These are phyloP conservation scores for Ganoderma boninense DNA, from an alignment of 1,284 basidiomycete genomes.

Conservation along the genomic window DNA sequence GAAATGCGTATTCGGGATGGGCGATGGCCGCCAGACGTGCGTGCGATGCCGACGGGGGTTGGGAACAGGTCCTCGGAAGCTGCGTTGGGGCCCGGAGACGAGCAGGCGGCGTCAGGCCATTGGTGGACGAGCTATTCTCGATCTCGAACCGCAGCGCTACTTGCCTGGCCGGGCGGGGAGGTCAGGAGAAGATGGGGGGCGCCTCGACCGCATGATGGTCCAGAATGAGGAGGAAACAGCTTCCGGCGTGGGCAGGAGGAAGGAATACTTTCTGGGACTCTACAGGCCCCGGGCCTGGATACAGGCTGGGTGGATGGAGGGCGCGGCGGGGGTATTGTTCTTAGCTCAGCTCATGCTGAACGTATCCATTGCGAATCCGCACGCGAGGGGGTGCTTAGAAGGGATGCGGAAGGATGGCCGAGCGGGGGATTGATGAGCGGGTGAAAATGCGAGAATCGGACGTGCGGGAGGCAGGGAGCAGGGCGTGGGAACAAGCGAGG, in stretches of 20 bases:
- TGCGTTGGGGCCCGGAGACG: constrained; percentile 8
- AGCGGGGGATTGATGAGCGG: constrained; percentile 11
- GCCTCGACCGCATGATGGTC: constrained; percentile 10
- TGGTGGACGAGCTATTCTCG: neutral
- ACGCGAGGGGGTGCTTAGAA: neutral
- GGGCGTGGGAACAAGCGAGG: constrained; percentile 7
- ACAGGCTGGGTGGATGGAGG: neutral
- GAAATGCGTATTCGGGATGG: constrained; percentile 4
- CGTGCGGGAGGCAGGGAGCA: constrained; percentile 5
- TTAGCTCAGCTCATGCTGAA: neutral
- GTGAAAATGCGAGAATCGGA: constrained; percentile 1
- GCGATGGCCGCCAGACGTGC: neutral
- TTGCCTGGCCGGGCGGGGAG: neutral
- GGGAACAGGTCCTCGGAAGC: neutral
- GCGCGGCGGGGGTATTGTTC: neutral
- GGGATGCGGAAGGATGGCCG: constrained; percentile 9
- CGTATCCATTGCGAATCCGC: constrained; percentile 8
- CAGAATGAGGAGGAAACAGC: constrained; percentile 6
- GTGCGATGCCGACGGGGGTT: constrained; percentile 12
- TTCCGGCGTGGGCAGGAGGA: constrained; percentile 1
- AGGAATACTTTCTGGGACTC: neutral
- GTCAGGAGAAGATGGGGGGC: neutral
- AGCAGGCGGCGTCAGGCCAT: neutral
- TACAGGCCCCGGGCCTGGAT: constrained; percentile 4
- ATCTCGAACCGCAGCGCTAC: neutral